These are phyloP conservation scores for Ensete glaucum DNA, from an alignment of 176 grass and related monocot species.

Conservation along the genomic window DNA sequence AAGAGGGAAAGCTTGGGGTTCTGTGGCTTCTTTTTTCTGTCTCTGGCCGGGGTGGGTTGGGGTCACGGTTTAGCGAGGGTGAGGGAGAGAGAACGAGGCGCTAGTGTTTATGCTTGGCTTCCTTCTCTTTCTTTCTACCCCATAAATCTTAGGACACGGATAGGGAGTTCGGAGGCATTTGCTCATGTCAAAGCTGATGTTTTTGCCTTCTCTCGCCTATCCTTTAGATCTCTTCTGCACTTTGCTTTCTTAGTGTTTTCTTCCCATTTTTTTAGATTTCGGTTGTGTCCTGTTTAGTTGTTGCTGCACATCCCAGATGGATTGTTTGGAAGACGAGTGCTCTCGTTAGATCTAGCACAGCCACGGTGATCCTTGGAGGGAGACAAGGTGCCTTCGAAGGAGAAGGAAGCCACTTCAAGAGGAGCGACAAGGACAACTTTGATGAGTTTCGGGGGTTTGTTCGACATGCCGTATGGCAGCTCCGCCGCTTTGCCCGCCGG, in stretches of 20 bases:
- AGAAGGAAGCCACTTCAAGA: conserved; percentile 8
- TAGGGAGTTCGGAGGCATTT: conserved; percentile 10
- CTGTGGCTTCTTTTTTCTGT: neutral
- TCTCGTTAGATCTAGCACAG: neutral
- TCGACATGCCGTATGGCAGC: conserved; percentile 5
- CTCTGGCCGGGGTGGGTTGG: neutral
- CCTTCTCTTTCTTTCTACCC: conserved; percentile 26
- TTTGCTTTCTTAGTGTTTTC: neutral
- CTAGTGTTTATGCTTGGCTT: conserved; percentile 17
- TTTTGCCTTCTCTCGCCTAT: neutral
- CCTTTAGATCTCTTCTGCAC: neutral
- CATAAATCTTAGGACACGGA: neutral
- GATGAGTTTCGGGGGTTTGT: conserved; percentile 23
- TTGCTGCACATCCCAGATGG: neutral
- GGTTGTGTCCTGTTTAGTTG: neutral
- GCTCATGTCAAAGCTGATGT: neutral
- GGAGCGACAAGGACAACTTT: neutral
- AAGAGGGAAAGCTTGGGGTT: neutral
- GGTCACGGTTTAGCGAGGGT: neutral
- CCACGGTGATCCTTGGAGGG: neutral
- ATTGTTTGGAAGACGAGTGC: neutral
- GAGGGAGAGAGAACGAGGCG: conserved; percentile 17
- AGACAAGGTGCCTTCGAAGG: neutral
- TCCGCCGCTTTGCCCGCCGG: neutral
- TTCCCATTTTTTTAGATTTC: neutral